Conservation (phyloP, 2,329 filamentous ascomycete genomes). For the Bipolaris cookei region DNA sequence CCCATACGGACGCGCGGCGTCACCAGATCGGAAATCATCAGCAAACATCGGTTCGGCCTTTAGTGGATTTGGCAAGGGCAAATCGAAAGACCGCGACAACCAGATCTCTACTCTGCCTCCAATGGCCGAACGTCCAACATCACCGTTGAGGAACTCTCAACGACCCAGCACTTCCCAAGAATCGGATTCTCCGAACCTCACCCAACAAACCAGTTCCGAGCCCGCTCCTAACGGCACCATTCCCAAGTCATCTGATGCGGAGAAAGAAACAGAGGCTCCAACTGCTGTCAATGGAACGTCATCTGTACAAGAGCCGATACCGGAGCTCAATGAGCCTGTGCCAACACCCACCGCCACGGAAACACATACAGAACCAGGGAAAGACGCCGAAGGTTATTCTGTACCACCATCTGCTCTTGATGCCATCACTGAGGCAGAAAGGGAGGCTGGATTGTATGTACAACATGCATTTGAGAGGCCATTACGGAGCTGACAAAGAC, state of each 20-base stretch:
- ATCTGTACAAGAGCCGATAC: constrained; percentile 38
- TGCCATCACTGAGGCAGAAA: constrained; percentile 71
- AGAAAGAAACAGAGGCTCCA: constrained; percentile 26
- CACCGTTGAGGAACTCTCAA: constrained; percentile 39
- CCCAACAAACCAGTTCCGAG: constrained; percentile 35
- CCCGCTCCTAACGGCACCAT: constrained; percentile 41
- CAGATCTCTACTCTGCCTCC: constrained; percentile 47
- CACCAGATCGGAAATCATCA: constrained; percentile 60
- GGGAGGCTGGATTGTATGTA: constrained; percentile 60
- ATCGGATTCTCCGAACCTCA: constrained; percentile 44
- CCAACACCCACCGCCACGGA: constrained; percentile 36
- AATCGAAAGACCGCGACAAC: constrained; percentile 66
- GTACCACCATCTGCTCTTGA: constrained; percentile 69
- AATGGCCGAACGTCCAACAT: constrained; percentile 41
- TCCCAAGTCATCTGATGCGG: constrained; percentile 30
- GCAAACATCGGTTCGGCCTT: constrained; percentile 64
- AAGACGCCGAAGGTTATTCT: constrained; percentile 77
- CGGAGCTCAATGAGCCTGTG: constrained; percentile 47
- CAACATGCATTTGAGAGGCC: not conserved
- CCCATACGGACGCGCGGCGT: constrained; percentile 48
- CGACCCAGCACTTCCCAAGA: constrained; percentile 40
- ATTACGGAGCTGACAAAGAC: constrained; percentile 9
- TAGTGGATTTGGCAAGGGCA: constrained; percentile 67
- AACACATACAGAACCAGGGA: constrained; percentile 51
- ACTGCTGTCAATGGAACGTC: constrained; percentile 40